phyloP scores from a whole-genome alignment of 371 early-diverging fungal species.

The Apophysomyces ossiformis region DNA sequence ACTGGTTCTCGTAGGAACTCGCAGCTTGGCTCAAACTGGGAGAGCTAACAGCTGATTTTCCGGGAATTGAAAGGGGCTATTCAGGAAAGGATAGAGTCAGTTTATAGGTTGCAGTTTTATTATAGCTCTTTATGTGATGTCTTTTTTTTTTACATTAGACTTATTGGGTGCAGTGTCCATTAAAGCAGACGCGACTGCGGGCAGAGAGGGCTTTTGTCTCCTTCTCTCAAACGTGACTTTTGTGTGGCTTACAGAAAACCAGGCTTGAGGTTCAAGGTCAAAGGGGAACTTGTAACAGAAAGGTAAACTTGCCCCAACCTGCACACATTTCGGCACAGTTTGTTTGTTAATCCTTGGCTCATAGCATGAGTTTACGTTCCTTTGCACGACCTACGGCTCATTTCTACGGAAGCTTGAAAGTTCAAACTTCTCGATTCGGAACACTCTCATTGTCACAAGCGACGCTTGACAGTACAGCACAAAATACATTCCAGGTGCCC shows the following conservation, averaged over 20 bases:
- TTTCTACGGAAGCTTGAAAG: neutral
- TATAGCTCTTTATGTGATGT: neutral
- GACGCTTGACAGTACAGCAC: slow-evolving; percentile 8
- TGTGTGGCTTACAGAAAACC: slow-evolving; percentile 5
- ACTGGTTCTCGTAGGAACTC: slow-evolving; percentile 15
- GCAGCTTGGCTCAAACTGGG: slow-evolving; percentile 1
- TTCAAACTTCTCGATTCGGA: slow-evolving; percentile 9
- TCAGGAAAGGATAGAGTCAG: neutral
- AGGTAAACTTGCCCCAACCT: neutral
- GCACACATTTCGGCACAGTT: neutral
- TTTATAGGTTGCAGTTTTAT: neutral
- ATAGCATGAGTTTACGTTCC: slow-evolving; percentile 6
- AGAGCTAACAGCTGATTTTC: neutral
- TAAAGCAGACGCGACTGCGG: slow-evolving; percentile 5
- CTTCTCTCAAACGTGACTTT: neutral
- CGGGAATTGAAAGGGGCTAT: slow-evolving; percentile 6
- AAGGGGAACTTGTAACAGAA: neutral
- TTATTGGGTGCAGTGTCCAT: slow-evolving; percentile 4
- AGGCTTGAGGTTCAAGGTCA: neutral
- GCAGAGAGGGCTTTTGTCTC: neutral
- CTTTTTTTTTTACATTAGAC: neutral
- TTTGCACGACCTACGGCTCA: neutral
- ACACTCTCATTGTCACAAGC: slow-evolving; percentile 12
- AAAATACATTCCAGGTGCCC: slow-evolving; percentile 44
- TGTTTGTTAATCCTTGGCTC: neutral